These are phyloP conservation scores for Cucumis melo DNA, from an alignment of 306 rosid species.

Conservation along the genomic window DNA sequence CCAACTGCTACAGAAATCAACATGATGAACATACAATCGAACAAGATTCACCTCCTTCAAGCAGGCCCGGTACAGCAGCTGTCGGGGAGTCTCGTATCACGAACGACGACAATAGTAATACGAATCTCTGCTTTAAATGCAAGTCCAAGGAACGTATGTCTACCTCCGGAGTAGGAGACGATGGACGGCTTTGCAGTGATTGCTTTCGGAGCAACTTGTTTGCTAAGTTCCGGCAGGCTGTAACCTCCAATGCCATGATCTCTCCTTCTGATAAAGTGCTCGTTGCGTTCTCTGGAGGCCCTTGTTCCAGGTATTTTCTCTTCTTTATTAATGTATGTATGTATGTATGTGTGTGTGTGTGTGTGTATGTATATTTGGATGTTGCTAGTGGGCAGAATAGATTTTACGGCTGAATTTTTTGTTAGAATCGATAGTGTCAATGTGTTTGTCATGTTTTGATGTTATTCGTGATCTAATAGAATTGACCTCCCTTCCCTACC, in stretches of 20 bases:
- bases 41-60: neutral
- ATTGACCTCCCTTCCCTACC: too few species aligned
- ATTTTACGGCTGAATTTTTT: neutral
- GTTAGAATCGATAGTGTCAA: neutral
- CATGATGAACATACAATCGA: conserved; percentile 10
- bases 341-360: too few species aligned
- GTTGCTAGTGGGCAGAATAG: neutral
- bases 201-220: conserved; percentile 65
- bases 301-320: conserved; percentile 59
- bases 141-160: conserved; percentile 52
- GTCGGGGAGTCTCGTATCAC: conserved; percentile 5
- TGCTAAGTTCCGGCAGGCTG: conserved; percentile 72
- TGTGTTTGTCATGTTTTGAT: neutral
- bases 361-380: neutral
- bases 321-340: neutral
- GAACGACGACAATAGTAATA: neutral
- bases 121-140: conserved; percentile 57
- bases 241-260: conserved; percentile 76
- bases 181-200: conserved; percentile 55
- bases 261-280: conserved; percentile 74
- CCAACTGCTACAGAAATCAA: conserved; percentile 55
- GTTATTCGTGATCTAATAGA: neutral
- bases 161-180: conserved; percentile 36
- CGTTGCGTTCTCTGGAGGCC: conserved; percentile 92
- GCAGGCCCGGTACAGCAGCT: neutral